phyloP scores from a whole-genome alignment of 176 grass and related monocot genomes.

The Oryza coarctata region DNA sequence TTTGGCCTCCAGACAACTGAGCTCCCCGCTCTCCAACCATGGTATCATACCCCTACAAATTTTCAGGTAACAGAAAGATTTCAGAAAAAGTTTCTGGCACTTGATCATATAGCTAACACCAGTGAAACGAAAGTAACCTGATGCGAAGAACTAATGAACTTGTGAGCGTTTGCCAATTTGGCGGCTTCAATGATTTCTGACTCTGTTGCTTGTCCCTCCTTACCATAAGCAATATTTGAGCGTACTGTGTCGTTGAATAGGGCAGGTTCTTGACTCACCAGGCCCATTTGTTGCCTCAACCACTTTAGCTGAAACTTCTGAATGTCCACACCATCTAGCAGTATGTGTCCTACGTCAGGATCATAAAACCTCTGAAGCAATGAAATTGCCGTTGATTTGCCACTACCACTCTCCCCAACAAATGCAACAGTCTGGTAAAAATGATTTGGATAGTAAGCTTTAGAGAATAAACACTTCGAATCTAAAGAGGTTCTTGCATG shows the following conservation, averaged over 20 bases:
- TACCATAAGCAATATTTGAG: constrained; percentile 91
- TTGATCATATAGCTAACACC: neutral
- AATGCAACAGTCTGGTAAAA: constrained; percentile 83
- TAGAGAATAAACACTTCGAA: neutral
- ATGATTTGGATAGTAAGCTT: constrained; percentile 33
- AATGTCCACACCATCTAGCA: constrained; percentile 89
- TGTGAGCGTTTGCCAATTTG: constrained; percentile 86
- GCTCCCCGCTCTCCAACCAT: constrained; percentile 87
- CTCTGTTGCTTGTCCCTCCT: constrained; percentile 77
- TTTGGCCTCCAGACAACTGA: constrained; percentile 90
- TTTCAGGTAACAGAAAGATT: constrained; percentile 30
- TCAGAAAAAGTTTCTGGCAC: constrained; percentile 13
- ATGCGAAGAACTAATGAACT: constrained; percentile 74
- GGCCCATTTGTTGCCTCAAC: constrained; percentile 94
- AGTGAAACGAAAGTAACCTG: constrained; percentile 43
- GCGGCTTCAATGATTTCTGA: constrained; percentile 77
- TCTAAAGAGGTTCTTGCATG: neutral
- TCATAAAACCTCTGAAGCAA: constrained; percentile 92
- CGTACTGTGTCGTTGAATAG: constrained; percentile 89
- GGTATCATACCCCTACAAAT: constrained; percentile 81
- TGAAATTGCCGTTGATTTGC: constrained; percentile 90
- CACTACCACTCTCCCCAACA: constrained; percentile 94
- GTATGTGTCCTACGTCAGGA: constrained; percentile 78
- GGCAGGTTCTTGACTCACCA: constrained; percentile 95
- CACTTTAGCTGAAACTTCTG: constrained; percentile 85